These are phyloP conservation scores for Elongisporangium prolatum DNA, from an alignment of 352 stramenopile species.

Conservation along the genomic window DNA sequence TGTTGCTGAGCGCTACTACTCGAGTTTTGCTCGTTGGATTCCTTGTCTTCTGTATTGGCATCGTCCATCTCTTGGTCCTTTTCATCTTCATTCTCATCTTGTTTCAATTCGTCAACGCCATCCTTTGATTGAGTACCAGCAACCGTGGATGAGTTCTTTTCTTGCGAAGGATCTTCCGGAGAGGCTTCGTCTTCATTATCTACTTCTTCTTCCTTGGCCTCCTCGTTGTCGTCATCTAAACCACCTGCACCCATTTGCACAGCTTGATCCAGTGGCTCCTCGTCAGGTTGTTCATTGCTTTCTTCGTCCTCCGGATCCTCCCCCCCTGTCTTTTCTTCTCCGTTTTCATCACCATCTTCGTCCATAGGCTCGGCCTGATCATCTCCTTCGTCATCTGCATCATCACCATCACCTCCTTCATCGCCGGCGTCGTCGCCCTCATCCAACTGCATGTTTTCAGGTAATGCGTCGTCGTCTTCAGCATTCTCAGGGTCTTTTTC, in stretches of 20 bases:
- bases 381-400: slow-evolving; percentile 43
- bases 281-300: slow-evolving; percentile 53
- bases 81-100: slow-evolving; percentile 37
- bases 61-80: slow-evolving; percentile 45
- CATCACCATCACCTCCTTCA: slow-evolving; percentile 34
- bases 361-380: slow-evolving; percentile 57
- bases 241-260: slow-evolving; percentile 69
- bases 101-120: slow-evolving; percentile 69
- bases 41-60: slow-evolving; percentile 16
- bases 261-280: slow-evolving; percentile 61
- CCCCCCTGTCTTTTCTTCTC: slow-evolving; percentile 27
- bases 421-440: slow-evolving; percentile 28
- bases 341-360: slow-evolving; percentile 21
- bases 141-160: slow-evolving; percentile 51
- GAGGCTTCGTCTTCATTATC: slow-evolving; percentile 56
- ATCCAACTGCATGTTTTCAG: slow-evolving; percentile 85
- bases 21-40: slow-evolving; percentile 57
- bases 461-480: slow-evolving; percentile 70
- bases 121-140: slow-evolving; percentile 82
- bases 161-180: slow-evolving; percentile 42
- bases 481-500: slow-evolving; percentile 45
- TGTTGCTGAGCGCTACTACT: slow-evolving; percentile 47
- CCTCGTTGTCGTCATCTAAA: slow-evolving; percentile 70
- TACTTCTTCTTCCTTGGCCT: slow-evolving; percentile 57
- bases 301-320: slow-evolving; percentile 46